phyloP scores from a whole-genome alignment of 176 grass and related monocot species.

The Typha latifolia region DNA sequence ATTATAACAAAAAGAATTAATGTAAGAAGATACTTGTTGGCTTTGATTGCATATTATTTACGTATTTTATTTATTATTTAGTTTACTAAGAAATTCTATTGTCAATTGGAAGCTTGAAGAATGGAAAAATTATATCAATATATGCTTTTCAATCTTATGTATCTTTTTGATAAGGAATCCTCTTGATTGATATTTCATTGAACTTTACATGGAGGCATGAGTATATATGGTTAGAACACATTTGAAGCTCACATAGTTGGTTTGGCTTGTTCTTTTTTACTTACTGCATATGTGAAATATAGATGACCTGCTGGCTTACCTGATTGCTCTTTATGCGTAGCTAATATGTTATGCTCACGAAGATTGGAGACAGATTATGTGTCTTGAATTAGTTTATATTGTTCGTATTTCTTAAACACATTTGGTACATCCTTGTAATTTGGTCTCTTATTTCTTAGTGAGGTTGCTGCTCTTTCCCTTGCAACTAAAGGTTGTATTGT shows the following conservation, averaged over 20 bases:
- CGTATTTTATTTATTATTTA: not conserved
- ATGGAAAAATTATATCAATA: too few relatives aligned
- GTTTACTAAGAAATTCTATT: not conserved
- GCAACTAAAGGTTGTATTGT: conserved; percentile 26
- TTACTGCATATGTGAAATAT: not conserved
- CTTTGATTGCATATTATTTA: not conserved
- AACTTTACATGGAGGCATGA: not conserved
- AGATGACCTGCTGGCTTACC: not conserved
- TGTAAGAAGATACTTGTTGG: not conserved
- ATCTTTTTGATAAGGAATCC: not conserved
- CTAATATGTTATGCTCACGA: not conserved
- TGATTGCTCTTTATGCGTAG: not conserved
- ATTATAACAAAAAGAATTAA: not conserved
- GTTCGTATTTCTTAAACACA: not conserved
- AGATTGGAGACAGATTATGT: not conserved
- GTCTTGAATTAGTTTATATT: conserved; percentile 3
- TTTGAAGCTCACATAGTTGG: not conserved
- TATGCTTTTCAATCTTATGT: not conserved
- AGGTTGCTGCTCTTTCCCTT: conserved; percentile 40
- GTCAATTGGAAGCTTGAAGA: not conserved
- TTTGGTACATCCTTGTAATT: conserved; percentile 10
- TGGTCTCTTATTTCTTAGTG: conserved; percentile 27
- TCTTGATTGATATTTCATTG: not conserved
- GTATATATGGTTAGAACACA: not conserved
- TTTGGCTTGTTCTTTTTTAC: not conserved